Percentiles rank a stretch among this genome's conserved stretches.
Conservation (phyloP, 441 rosid genomes). For the Populus tomentosa region DNA sequence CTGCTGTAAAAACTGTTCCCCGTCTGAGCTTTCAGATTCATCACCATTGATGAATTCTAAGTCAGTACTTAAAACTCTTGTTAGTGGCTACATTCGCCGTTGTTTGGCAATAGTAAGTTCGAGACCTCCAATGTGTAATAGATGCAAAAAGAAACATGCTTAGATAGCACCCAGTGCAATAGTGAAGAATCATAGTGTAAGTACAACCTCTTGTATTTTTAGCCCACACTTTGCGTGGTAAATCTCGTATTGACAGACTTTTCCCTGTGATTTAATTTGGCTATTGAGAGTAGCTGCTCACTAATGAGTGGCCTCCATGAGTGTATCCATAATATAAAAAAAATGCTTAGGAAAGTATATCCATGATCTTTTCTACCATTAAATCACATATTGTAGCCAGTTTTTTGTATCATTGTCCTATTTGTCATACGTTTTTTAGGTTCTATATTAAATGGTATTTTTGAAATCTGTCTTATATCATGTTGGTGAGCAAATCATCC, state of each 20-base stretch:
- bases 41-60: slow-evolving; percentile 44
- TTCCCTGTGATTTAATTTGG: too few species aligned
- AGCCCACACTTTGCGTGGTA: too few species aligned
- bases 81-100: slow-evolving; percentile 61
- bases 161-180: not conserved
- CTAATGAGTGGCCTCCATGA: too few species aligned
- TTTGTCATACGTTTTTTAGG: not conserved
- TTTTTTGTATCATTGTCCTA: slow-evolving; percentile 19
- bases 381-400: not conserved
- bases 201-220: too few species aligned
- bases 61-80: slow-evolving; percentile 48
- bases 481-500: not conserved
- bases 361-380: slow-evolving; percentile 12
- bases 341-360: not conserved
- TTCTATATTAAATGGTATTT: not conserved
- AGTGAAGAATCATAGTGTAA: too few species aligned
- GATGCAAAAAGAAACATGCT: slow-evolving; percentile 12
- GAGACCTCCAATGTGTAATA: slow-evolving; percentile 17
- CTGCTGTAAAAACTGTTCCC: slow-evolving; percentile 45
- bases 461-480: not conserved
- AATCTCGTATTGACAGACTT: too few species aligned
- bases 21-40: slow-evolving; percentile 9
- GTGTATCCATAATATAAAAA: too few species aligned
- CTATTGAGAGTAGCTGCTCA: too few species aligned
- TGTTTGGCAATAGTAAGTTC: slow-evolving; percentile 51